phyloP scores from a whole-genome alignment of 176 grass and related monocot genomes.

The Triticum turgidum region DNA sequence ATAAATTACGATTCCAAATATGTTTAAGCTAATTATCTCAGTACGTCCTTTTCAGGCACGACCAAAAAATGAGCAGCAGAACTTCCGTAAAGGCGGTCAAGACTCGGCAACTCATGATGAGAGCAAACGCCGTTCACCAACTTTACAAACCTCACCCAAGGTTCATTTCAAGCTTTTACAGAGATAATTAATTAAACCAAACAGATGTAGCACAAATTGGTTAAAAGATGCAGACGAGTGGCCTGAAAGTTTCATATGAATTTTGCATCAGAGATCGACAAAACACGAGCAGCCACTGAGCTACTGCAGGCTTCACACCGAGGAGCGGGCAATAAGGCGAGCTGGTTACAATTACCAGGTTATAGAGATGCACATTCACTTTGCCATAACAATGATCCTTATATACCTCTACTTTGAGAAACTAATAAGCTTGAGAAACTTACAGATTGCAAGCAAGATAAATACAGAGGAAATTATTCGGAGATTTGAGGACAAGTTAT shows the following conservation, averaged over 20 bases:
- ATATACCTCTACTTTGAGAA: not conserved
- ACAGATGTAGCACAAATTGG: too few species aligned
- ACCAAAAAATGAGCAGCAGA: slow-evolving; percentile 45
- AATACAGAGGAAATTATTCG: slow-evolving; percentile 76
- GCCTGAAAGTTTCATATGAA: not conserved
- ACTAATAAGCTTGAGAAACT: slow-evolving; percentile 16
- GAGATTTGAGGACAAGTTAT: slow-evolving; percentile 83
- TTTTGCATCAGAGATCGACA: slow-evolving; percentile 30
- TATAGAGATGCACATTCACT: not conserved
- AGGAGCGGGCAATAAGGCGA: slow-evolving; percentile 69
- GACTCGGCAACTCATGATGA: slow-evolving; percentile 34
- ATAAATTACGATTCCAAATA: not conserved
- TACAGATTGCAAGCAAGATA: slow-evolving; percentile 83
- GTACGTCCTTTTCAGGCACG: slow-evolving; percentile 20
- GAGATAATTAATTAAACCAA: not conserved
- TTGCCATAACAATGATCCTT: not conserved
- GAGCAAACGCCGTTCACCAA: slow-evolving; percentile 36
- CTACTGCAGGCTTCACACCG: slow-evolving; percentile 69
- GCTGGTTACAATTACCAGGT: slow-evolving; percentile 84
- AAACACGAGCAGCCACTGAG: slow-evolving; percentile 51
- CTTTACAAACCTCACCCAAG: slow-evolving; percentile 50
- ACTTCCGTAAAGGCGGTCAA: slow-evolving; percentile 27
- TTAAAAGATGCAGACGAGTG: not conserved
- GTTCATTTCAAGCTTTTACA: slow-evolving; percentile 10
- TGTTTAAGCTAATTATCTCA: not conserved